These are phyloP conservation scores for Colletotrichum aenigma DNA, from an alignment of 2,329 filamentous ascomycete genomes.

Conservation along the genomic window DNA sequence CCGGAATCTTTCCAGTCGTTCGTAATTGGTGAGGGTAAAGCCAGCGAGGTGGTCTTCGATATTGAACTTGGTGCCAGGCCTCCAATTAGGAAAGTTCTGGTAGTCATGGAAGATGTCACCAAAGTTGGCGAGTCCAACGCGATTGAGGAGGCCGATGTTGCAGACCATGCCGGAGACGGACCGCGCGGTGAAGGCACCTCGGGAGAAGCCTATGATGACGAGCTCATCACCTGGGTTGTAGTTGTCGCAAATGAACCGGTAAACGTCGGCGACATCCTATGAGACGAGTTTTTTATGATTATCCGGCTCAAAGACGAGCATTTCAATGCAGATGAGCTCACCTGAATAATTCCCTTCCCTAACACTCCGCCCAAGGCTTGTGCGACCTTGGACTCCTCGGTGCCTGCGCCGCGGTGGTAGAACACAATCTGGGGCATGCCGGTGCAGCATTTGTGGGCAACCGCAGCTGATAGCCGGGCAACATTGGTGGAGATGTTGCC, in stretches of 20 bases:
- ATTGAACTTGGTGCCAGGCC: not conserved
- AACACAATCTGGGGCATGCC: constrained; percentile 38
- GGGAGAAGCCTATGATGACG: constrained; percentile 38
- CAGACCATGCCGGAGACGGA: constrained; percentile 31
- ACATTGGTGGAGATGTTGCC: constrained; percentile 31
- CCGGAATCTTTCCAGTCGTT: not conserved
- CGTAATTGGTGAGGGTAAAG: not conserved
- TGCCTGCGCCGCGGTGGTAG: constrained; percentile 40
- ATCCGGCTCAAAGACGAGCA: not conserved
- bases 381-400: constrained; percentile 25
- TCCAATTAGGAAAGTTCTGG: constrained; percentile 17
- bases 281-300: not conserved
- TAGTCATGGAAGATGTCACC: constrained; percentile 20
- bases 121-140: constrained; percentile 14
- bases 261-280: constrained; percentile 36
- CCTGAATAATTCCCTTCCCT: constrained; percentile 27
- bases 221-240: constrained; percentile 36
- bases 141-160: constrained; percentile 18
- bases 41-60: constrained; percentile 1
- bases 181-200: constrained; percentile 41
- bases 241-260: constrained; percentile 40
- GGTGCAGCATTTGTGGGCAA: constrained; percentile 30
- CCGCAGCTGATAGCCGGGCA: constrained; percentile 33
- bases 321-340: not conserved
- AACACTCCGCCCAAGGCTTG: constrained; percentile 26